Percentiles rank a stretch among this genome's conserved stretches.
Conservation (phyloP, 345 rosid species). For the Heritiera littoralis region DNA sequence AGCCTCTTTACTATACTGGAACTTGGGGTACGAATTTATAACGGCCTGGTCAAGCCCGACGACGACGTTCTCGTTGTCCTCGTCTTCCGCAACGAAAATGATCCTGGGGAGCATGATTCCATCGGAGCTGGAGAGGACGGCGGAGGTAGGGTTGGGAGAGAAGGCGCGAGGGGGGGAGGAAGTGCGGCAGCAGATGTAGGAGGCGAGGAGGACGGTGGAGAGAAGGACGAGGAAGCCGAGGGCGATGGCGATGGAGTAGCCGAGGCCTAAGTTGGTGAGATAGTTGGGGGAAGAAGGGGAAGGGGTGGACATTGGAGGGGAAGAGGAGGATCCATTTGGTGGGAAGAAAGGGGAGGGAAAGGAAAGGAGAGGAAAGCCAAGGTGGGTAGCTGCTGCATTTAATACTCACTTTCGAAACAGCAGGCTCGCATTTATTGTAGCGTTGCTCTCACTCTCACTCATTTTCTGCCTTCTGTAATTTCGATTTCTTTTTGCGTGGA, state of each 20-base stretch:
- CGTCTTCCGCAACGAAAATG: slow-evolving; percentile 84
- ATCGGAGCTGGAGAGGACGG: slow-evolving; percentile 31
- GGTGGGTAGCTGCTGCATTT: slow-evolving; percentile 88
- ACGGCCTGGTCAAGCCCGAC: slow-evolving; percentile 76
- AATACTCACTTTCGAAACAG: slow-evolving; percentile 56
- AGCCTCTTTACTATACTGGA: slow-evolving; percentile 54
- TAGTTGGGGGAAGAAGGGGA: slow-evolving; percentile 42
- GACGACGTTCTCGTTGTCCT: slow-evolving; percentile 44
- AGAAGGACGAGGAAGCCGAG: slow-evolving; percentile 88
- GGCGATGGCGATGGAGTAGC: slow-evolving; percentile 91
- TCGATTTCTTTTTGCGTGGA: neutral
- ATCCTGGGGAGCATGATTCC: slow-evolving; percentile 84
- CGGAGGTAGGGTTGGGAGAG: slow-evolving; percentile 19
- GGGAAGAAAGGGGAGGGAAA: slow-evolving; percentile 26
- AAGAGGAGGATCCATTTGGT: slow-evolving; percentile 55
- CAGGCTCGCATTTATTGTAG: slow-evolving; percentile 41
- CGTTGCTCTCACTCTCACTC: neutral
- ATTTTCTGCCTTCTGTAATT: neutral
- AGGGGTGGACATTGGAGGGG: slow-evolving; percentile 61
- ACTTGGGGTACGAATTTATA: slow-evolving; percentile 88
- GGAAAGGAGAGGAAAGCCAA: slow-evolving; percentile 17
- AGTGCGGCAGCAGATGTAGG: slow-evolving; percentile 85
- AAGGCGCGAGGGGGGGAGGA: slow-evolving; percentile 40
- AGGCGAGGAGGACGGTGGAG: slow-evolving; percentile 74
- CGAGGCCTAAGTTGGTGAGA: slow-evolving; percentile 75